A percentile compares a stretch with the other conserved stretches of the same genome.
Conservation (phyloP, 164 flowering plant genomes). For the Magnolia changhungtana region DNA sequence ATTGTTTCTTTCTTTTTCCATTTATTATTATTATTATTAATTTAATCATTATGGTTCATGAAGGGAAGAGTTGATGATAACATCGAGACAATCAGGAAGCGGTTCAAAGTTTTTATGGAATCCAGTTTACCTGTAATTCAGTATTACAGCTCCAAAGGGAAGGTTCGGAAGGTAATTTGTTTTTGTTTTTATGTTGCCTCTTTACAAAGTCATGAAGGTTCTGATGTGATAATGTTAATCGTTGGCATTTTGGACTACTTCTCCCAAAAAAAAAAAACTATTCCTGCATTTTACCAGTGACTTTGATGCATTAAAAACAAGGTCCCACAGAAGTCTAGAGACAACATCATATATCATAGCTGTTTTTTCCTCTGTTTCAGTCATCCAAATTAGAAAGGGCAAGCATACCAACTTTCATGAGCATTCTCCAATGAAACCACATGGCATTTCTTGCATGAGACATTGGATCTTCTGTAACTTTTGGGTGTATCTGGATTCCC, state of each 20-base stretch:
- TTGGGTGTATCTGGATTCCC: neutral
- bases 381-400: too few relatives aligned
- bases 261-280: too few relatives aligned
- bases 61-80: conserved; percentile 96
- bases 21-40: neutral
- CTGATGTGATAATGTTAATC: neutral
- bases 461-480: neutral
- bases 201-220: neutral
- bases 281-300: too few relatives aligned
- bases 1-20: neutral
- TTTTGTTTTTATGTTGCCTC: neutral
- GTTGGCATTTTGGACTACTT: neutral
- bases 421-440: neutral
- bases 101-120: conserved; percentile 73
- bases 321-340: too few relatives aligned
- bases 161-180: conserved; percentile 64
- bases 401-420: too few relatives aligned
- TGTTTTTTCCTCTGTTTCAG: too few relatives aligned
- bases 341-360: too few relatives aligned
- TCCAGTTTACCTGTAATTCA: conserved; percentile 77
- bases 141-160: conserved; percentile 60
- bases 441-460: neutral
- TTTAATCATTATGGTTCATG: conserved; percentile 5
- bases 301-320: too few relatives aligned
- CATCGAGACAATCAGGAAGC: conserved; percentile 78